Conservation (phyloP, 257 asterid species). For the Ilex aquifolium region DNA sequence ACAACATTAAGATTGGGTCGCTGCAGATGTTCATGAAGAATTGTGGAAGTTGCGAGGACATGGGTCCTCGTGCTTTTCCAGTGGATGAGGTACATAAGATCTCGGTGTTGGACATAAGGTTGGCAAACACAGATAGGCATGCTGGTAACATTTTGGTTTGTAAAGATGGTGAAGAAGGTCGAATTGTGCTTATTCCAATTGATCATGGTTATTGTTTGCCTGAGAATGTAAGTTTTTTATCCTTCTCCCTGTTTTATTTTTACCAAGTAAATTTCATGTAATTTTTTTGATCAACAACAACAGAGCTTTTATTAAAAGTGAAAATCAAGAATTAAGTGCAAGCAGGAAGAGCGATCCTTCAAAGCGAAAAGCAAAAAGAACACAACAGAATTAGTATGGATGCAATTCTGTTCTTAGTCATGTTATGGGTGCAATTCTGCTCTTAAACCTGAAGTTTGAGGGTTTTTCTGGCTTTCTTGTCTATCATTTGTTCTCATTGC, state of each 20-base stretch:
- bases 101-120: conserved; percentile 61
- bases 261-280: neutral
- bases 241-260: neutral
- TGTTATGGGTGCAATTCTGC: no score
- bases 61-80: conserved; percentile 64
- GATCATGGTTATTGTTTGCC: conserved; percentile 88
- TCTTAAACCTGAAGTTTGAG: neutral
- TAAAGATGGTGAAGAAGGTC: conserved; percentile 42
- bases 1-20: conserved; percentile 50
- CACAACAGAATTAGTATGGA: no score
- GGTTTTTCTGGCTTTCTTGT: neutral
- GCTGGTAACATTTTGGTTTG: conserved; percentile 67
- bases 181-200: conserved; percentile 50
- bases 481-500: conserved; percentile 1
- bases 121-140: conserved; percentile 76
- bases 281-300: no score
- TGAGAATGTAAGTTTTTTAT: conserved; percentile 47
- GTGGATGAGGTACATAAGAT: conserved; percentile 71
- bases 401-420: no score
- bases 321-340: no score
- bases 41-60: conserved; percentile 76
- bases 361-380: no score
- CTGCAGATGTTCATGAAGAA: conserved; percentile 72
- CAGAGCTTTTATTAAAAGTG: no score
- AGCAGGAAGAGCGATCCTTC: no score